These are phyloP conservation scores for Penicillium paxilli DNA, from an alignment of 495 filamentous ascomycete genomes.

Conservation along the genomic window DNA sequence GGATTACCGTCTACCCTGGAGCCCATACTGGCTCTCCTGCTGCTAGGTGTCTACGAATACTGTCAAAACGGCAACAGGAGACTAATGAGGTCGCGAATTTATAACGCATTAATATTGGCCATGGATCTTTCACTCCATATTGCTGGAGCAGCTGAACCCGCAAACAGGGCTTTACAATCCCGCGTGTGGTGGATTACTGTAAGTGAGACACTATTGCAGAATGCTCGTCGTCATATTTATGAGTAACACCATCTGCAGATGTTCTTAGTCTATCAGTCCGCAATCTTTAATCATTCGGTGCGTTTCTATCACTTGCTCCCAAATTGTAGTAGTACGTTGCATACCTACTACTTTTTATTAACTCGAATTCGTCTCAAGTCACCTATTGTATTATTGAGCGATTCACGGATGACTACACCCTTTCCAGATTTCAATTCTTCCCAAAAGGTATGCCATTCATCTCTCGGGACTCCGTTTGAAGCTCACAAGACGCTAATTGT, in stretches of 20 bases:
- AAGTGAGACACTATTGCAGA: constrained; percentile 10
- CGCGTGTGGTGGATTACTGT: constrained; percentile 58
- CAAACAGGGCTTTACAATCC: constrained; percentile 43
- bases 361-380: constrained; percentile 28
- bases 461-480: too few species aligned
- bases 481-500: too few species aligned
- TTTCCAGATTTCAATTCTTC: constrained; percentile 43
- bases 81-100: constrained; percentile 50
- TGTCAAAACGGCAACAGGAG: constrained; percentile 53
- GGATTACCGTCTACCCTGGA: constrained; percentile 43
- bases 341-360: too few species aligned
- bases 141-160: constrained; percentile 24
- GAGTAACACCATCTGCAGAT: too few species aligned
- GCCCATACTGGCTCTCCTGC: constrained; percentile 47
- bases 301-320: constrained; percentile 2
- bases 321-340: too few species aligned
- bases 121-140: constrained; percentile 48
- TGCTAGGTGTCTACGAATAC: constrained; percentile 55
- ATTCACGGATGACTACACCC: constrained; percentile 46
- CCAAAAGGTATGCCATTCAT: constrained; percentile 43
- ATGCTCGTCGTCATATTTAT: too few species aligned
- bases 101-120: constrained; percentile 47
- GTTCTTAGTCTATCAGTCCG: constrained; percentile 17
- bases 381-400: constrained; percentile 44
- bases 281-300: constrained; percentile 16